These are phyloP conservation scores for Phaseolus lunatus DNA, from an alignment of 306 rosid genomes.

Conservation along the genomic window DNA sequence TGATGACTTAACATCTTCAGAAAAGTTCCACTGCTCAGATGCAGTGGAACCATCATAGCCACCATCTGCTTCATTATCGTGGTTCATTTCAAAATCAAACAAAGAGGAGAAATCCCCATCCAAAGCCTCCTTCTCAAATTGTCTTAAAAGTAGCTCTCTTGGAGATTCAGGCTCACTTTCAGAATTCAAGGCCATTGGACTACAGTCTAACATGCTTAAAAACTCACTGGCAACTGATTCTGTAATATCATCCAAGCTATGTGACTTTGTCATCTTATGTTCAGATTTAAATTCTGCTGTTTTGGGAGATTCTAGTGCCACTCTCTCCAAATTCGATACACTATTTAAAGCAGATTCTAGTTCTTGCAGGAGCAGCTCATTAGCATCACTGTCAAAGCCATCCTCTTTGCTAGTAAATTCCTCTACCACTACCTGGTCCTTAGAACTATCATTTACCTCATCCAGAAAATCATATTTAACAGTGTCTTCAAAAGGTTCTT, in stretches of 20 bases:
- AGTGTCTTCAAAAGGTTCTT: conserved; percentile 49
- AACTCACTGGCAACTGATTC: conserved; percentile 80
- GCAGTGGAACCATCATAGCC: conserved; percentile 46
- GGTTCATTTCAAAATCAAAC: conserved; percentile 61
- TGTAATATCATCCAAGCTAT: conserved; percentile 70
- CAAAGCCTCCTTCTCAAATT: conserved; percentile 84
- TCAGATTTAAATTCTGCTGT: conserved; percentile 47
- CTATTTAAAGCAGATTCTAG: conserved; percentile 74
- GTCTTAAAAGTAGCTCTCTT: conserved; percentile 79
- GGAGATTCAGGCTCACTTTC: conserved; percentile 90
- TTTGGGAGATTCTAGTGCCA: conserved; percentile 69
- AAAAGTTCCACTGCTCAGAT: conserved; percentile 53
- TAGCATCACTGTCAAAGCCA: conserved; percentile 47
- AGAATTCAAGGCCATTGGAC: conserved; percentile 63
- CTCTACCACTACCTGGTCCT: conserved; percentile 44
- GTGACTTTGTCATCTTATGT: conserved; percentile 47
- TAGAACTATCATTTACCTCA: conserved; percentile 45
- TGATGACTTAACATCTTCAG: conserved; percentile 62
- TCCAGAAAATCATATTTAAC: conserved; percentile 45
- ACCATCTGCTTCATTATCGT: conserved; percentile 52
- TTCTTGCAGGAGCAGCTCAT: conserved; percentile 75
- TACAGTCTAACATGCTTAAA: conserved; percentile 67
- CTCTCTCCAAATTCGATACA: conserved; percentile 67
- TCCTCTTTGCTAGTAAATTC: conserved; percentile 48
- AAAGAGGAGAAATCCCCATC: conserved; percentile 75